Evolutionary conservation across 2,329 filamentous ascomycete species (phyloP), one percentile per base, ranked within the genome.

Genomic region (Neofusicoccum sp.): DNA sequence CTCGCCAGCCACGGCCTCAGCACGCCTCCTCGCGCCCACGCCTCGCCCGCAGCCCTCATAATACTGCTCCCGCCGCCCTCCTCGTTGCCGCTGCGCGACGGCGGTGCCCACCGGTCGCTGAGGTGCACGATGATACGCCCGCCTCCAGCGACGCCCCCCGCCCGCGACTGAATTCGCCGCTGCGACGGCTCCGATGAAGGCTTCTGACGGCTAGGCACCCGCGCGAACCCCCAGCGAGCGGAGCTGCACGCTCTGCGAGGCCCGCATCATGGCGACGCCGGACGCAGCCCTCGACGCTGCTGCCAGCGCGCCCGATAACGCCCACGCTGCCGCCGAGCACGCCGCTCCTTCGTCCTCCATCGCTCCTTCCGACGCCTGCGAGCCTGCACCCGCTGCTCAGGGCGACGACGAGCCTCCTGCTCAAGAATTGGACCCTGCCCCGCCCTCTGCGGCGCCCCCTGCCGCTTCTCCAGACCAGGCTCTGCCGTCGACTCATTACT

Each of bases 111-210:
- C 22, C 56, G 37, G 49, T 64, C 61, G 65, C 64, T 52, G 61
- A 65, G 56, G 61, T 64, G 65, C 73, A 75, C 68, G 33, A 76
- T 75, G 72, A 71, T 64, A 70, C 68, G 63, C 64, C 65, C 65
- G 49, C 64, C 67, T 63, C 66, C 54, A 56, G 52, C 64, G 47
- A 58, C 54, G 22, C 54, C 54, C 54, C 54, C 39, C 54, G 54
- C 54, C 62, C 31, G 54, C 54, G 54, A 58, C 54, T 58, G 39
- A 58, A 44, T 45, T 58, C 54, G 41, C 54, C 54, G 54, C 54
- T 31, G 54, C 54, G 31, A 58, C 54, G 54, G 54, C 54, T 58
- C 54, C 44, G 54, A 58, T 58, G 54, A 58, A 58, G 54, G 39
- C 33, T 45, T 45, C 54, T 45, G 29, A 33, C 41, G n/a, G 29